Evolutionary conservation across 768 basidiomycete genomes (phyloP).

Genomic region (Crassisporium funariophilum): DNA sequence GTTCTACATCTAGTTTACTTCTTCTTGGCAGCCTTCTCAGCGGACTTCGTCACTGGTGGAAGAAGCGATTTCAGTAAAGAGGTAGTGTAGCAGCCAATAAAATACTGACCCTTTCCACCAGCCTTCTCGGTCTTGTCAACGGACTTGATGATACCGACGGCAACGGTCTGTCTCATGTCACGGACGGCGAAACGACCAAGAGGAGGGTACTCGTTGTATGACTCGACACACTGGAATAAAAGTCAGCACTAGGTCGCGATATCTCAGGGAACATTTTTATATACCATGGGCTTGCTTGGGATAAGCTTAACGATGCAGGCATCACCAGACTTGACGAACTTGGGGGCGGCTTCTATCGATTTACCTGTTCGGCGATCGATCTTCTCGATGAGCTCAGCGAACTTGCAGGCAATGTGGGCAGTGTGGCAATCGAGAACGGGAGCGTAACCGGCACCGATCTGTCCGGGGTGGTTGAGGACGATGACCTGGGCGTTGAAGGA

Average conservation of each 20-base stretch:
- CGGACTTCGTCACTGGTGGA: slow-evolving; percentile 82
- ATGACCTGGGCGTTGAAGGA: slow-evolving; percentile 99
- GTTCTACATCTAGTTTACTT: slow-evolving; percentile 86
- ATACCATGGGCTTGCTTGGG: slow-evolving; percentile 90
- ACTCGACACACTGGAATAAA: slow-evolving; percentile 46
- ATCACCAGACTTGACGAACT: slow-evolving; percentile 99
- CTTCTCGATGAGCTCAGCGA: slow-evolving; percentile 98
- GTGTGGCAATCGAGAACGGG: slow-evolving; percentile 99
- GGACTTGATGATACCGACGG: slow-evolving; percentile 97
- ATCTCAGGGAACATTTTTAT: slow-evolving; percentile 15
- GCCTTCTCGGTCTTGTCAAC: slow-evolving; percentile 93
- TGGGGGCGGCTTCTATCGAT: slow-evolving; percentile 83
- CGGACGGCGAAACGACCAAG: slow-evolving; percentile 99
- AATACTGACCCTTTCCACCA: slow-evolving; percentile 75
- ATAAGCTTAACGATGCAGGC: slow-evolving; percentile 98
- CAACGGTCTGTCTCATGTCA: slow-evolving; percentile 99
- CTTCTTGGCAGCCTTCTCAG: slow-evolving; percentile 96
- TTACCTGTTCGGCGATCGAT: slow-evolving; percentile 99
- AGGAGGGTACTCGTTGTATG: slow-evolving; percentile 97
- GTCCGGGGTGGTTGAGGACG: slow-evolving; percentile 99
- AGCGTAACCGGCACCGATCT: slow-evolving; percentile 98
- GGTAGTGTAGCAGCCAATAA: background rate
- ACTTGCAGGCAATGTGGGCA: slow-evolving; percentile 99
- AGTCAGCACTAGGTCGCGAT: background rate
- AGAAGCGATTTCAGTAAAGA: slow-evolving; percentile 1